Percentiles rank a stretch among this genome's conserved stretches.
phyloP scores from a whole-genome alignment of 805 yeast genomes.

The Metschnikowia dekortorum region DNA sequence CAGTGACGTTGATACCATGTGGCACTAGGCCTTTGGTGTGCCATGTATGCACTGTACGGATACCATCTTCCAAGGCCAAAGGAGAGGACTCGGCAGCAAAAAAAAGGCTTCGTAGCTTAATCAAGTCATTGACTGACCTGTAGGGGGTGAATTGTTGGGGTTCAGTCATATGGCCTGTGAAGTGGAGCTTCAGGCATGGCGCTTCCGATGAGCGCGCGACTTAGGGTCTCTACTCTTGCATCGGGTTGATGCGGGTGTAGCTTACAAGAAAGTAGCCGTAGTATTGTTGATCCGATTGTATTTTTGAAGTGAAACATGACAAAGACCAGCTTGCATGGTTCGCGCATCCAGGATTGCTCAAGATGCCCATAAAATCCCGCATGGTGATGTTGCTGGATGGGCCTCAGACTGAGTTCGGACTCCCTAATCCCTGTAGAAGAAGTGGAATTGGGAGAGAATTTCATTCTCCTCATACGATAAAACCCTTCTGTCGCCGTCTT shows the following conservation, averaged over 20 bases:
- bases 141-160: slow-evolving; percentile 9
- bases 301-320: slow-evolving; percentile 2
- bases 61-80: slow-evolving; percentile 4
- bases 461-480: slow-evolving; percentile 17
- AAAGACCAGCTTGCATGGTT: slow-evolving; percentile 3
- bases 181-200: not conserved
- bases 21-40: slow-evolving; percentile 62
- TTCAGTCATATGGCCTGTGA: not conserved
- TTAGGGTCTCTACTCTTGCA: not conserved
- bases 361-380: not conserved
- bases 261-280: not conserved
- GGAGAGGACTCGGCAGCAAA: slow-evolving; percentile 1
- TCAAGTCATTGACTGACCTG: slow-evolving; percentile 7
- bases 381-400: not conserved
- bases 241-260: not conserved
- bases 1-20: slow-evolving; percentile 67
- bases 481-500: slow-evolving; percentile 4
- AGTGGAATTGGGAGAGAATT: slow-evolving; percentile 9
- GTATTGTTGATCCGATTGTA: not conserved
- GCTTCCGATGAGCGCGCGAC: not conserved
- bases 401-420: not conserved
- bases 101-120: slow-evolving; percentile 8
- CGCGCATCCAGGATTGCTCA: not conserved
- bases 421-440: slow-evolving; percentile 1
- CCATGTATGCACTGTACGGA: slow-evolving; percentile 43